Percentiles rank a stretch among this genome's conserved stretches.
These are phyloP conservation scores for Aspergillus calidoustus DNA, from an alignment of 2,329 filamentous ascomycete genomes.

Conservation along the genomic window DNA sequence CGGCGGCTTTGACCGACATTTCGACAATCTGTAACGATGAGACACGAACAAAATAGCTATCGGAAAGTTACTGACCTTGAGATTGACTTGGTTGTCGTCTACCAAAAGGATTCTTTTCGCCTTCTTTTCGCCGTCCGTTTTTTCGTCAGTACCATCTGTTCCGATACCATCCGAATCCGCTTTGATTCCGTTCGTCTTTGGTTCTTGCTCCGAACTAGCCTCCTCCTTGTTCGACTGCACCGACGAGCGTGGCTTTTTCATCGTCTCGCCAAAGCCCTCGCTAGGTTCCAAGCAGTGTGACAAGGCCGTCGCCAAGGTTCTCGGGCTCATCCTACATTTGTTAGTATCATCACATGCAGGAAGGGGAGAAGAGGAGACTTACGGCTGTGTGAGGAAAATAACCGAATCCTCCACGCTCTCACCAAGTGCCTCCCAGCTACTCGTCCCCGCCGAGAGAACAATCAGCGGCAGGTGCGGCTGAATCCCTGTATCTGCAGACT, in stretches of 20 bases:
- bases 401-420: conserved; percentile 23
- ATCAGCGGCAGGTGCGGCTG: conserved; percentile 22
- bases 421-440: conserved; percentile 18
- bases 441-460: conserved; percentile 24
- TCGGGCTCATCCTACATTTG: conserved; percentile 25
- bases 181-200: too few relatives aligned
- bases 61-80: background rate
- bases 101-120: background rate
- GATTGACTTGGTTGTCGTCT: conserved; percentile 2
- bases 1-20: background rate
- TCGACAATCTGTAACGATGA: background rate
- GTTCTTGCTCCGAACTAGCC: too few relatives aligned
- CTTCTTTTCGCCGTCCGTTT: background rate
- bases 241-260: too few relatives aligned
- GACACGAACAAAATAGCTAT: background rate
- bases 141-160: background rate
- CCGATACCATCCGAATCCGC: background rate
- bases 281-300: conserved; percentile 26
- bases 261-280: conserved; percentile 6
- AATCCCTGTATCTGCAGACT: background rate
- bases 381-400: conserved; percentile 30
- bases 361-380: conserved; percentile 4
- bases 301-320: conserved; percentile 31
- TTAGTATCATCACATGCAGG: background rate
- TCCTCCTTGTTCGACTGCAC: too few relatives aligned